These are phyloP conservation scores for Fusarium sp. DNA, from an alignment of 2,329 filamentous ascomycete genomes.

Conservation along the genomic window DNA sequence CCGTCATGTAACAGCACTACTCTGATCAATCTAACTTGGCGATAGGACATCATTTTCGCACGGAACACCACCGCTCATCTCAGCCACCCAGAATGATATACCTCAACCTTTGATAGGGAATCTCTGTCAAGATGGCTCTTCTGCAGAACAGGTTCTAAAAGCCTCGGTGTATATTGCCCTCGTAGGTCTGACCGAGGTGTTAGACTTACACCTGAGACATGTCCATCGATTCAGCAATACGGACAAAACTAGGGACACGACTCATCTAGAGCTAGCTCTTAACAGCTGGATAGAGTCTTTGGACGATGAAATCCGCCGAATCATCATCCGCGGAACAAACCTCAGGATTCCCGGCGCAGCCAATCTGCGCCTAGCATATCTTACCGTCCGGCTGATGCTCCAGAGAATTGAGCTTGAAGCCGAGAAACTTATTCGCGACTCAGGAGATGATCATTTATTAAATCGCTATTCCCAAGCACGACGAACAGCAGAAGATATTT, in stretches of 20 bases:
- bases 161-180: slow-evolving; percentile 59
- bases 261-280: slow-evolving; percentile 53
- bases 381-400: slow-evolving; percentile 59
- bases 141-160: slow-evolving; percentile 36
- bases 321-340: slow-evolving; percentile 56
- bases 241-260: slow-evolving; percentile 40
- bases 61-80: slow-evolving; percentile 63
- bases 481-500: slow-evolving; percentile 60
- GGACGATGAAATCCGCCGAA: slow-evolving; percentile 50
- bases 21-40: slow-evolving; percentile 2
- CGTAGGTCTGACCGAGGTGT: slow-evolving; percentile 55
- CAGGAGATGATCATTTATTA: slow-evolving; percentile 40
- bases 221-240: slow-evolving; percentile 51
- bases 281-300: slow-evolving; percentile 59
- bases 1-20: fast-evolving
- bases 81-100: slow-evolving; percentile 60
- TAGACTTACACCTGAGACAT: slow-evolving; percentile 48
- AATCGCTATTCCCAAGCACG: slow-evolving; percentile 56
- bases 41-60: slow-evolving; percentile 63
- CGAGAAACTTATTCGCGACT: slow-evolving; percentile 45
- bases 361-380: slow-evolving; percentile 63
- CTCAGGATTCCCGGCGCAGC: slow-evolving; percentile 58
- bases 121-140: slow-evolving; percentile 43
- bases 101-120: slow-evolving; percentile 55
- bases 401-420: slow-evolving; percentile 60